Evolutionary conservation across 345 rosid species (phyloP).

Genomic region (Erucastrum elatum): DNA sequence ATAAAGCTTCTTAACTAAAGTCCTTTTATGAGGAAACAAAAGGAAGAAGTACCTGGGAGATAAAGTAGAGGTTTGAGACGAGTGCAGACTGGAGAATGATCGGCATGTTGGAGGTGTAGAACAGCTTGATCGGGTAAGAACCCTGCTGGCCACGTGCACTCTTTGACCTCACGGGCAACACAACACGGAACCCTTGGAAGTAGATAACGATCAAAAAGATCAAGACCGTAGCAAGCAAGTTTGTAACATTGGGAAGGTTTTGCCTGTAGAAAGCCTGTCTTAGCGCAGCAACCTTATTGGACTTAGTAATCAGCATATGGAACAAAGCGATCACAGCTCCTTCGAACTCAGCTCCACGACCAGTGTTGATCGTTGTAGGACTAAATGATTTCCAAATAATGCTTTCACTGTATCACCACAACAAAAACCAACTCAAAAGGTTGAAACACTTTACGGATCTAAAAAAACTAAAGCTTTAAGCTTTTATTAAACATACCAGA

Average conservation of each 20-base stretch:
- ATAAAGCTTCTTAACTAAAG: not conserved
- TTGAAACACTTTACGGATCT: not conserved
- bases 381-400: conserved; percentile 80
- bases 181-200: conserved; percentile 81
- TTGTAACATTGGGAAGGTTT: conserved; percentile 75
- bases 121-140: conserved; percentile 73
- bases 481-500: conserved; percentile 46
- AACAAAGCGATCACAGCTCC: conserved; percentile 77
- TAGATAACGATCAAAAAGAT: conserved; percentile 62
- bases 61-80: conserved; percentile 67
- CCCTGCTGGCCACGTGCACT: conserved; percentile 80
- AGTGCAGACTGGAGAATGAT: conserved; percentile 80
- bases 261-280: conserved; percentile 73
- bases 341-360: conserved; percentile 76
- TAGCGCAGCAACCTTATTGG: conserved; percentile 65
- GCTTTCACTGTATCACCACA: conserved; percentile 50
- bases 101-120: conserved; percentile 85
- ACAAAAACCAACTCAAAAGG: not conserved
- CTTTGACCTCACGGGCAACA: conserved; percentile 70
- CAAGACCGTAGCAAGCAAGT: conserved; percentile 68
- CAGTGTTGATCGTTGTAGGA: conserved; percentile 73
- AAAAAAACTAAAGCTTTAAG: not conserved
- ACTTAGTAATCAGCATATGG: conserved; percentile 59
- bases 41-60: conserved; percentile 56
- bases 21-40: not conserved